Percentiles rank a stretch among this genome's conserved stretches.
Evolutionary conservation across 768 basidiomycete genomes (phyloP).

Genomic region (Xerocomellus intermedius): DNA sequence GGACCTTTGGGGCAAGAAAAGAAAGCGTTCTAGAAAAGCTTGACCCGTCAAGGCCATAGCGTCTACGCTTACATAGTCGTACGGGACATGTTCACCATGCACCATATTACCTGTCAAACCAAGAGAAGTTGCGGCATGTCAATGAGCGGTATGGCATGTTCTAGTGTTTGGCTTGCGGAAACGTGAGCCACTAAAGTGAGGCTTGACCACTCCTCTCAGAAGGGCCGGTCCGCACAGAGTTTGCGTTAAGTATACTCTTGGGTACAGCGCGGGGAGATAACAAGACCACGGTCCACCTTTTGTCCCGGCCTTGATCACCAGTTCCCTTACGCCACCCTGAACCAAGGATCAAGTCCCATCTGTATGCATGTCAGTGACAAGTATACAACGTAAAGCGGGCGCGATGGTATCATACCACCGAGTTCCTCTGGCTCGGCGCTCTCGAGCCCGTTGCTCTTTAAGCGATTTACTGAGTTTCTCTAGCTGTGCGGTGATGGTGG

Average conservation of each 20-base stretch:
- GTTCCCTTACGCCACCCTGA: neutral
- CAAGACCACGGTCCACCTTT: neutral
- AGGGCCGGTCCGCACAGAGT: neutral
- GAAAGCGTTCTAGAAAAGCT: neutral
- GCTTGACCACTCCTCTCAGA: neutral
- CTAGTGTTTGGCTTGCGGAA: neutral
- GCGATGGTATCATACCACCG: slow-evolving; percentile 3
- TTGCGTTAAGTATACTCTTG: neutral
- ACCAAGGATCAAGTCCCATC: neutral
- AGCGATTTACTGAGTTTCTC: slow-evolving; percentile 55
- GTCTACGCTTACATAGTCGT: neutral
- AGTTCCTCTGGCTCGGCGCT: slow-evolving; percentile 12
- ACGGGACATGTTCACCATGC: neutral
- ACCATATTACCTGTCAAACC: neutral
- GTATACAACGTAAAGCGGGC: neutral
- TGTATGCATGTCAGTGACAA: slow-evolving; percentile 7
- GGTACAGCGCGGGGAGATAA: neutral
- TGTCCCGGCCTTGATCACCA: neutral
- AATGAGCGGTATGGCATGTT: neutral
- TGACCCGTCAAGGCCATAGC: neutral
- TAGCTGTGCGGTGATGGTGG: slow-evolving; percentile 57
- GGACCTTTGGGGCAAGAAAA: neutral
- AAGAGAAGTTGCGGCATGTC: neutral
- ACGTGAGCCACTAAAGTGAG: neutral
- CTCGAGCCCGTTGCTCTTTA: slow-evolving; percentile 42